Conservation (phyloP, 1,284 basidiomycete species). For the Apiotrichum brassicae region DNA sequence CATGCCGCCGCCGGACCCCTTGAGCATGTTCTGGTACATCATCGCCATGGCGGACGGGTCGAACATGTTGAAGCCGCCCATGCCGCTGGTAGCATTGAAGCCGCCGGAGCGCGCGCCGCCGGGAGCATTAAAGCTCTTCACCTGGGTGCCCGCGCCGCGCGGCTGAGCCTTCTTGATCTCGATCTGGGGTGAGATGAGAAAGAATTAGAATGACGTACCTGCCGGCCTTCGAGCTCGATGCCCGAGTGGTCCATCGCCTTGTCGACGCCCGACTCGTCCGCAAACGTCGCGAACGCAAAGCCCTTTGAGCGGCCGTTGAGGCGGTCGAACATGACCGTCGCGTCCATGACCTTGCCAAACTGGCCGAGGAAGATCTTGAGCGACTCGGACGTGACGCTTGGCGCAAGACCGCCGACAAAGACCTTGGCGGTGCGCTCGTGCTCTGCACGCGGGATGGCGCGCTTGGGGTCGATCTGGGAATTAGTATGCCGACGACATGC, state of each 20-base stretch:
- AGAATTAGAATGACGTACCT: constrained; percentile 52
- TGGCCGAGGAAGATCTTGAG: constrained; percentile 89
- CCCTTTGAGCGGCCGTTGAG: constrained; percentile 94
- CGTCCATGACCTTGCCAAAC: constrained; percentile 85
- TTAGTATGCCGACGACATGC: background rate
- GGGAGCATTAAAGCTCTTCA: constrained; percentile 37
- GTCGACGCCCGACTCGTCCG: constrained; percentile 76
- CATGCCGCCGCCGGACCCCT: constrained; percentile 26
- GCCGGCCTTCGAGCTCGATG: constrained; percentile 83
- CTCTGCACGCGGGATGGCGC: constrained; percentile 92
- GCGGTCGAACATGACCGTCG: constrained; percentile 97
- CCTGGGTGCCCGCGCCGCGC: constrained; percentile 49
- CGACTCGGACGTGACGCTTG: constrained; percentile 83
- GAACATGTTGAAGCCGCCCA: constrained; percentile 39
- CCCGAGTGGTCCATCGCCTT: constrained; percentile 77
- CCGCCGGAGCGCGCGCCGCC: constrained; percentile 20
- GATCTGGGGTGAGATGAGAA: constrained; percentile 55
- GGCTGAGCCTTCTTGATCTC: constrained; percentile 92
- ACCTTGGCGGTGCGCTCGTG: constrained; percentile 86
- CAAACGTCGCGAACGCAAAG: constrained; percentile 94
- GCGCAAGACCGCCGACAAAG: constrained; percentile 91
- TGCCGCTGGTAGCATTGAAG: constrained; percentile 16
- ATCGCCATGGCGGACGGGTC: constrained; percentile 52
- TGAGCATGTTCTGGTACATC: constrained; percentile 54
- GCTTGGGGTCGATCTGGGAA: constrained; percentile 94